Evolutionary conservation across 306 rosid genomes (phyloP).

Genomic region (Dalbergia cultrata): DNA sequence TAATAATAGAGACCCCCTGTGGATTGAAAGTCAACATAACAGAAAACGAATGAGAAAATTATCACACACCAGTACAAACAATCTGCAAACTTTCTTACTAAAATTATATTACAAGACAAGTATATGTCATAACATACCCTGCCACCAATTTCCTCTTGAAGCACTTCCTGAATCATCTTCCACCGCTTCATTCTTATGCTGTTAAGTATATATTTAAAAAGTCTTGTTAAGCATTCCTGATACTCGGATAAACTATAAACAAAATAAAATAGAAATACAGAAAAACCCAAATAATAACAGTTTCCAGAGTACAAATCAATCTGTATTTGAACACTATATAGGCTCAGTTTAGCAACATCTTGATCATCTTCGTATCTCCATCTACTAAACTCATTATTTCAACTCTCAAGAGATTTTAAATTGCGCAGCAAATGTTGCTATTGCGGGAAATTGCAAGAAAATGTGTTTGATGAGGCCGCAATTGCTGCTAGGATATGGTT

Average conservation of each 20-base stretch:
- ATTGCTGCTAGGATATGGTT: too few relatives aligned
- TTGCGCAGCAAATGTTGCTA: background rate
- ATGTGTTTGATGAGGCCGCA: too few relatives aligned
- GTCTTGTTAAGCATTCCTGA: conserved; percentile 24
- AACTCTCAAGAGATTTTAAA: background rate
- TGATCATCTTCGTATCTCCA: background rate
- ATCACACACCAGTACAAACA: conserved; percentile 12
- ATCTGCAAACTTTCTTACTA: conserved; percentile 9
- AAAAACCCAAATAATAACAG: background rate
- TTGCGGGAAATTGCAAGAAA: background rate
- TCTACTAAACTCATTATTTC: background rate
- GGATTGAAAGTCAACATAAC: conserved; percentile 37
- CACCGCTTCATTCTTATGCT: conserved; percentile 61
- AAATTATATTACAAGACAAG: background rate
- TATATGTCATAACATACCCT: conserved; percentile 57
- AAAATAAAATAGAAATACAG: background rate
- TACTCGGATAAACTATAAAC: background rate
- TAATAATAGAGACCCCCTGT: conserved; percentile 83
- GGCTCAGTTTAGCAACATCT: background rate
- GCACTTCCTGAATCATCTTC: conserved; percentile 74
- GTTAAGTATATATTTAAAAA: background rate
- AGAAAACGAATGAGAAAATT: conserved; percentile 40
- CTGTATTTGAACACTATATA: background rate
- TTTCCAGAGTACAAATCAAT: background rate
- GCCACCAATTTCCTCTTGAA: conserved; percentile 95